phyloP scores from a whole-genome alignment of 441 rosid species.

The Erodium texanum region DNA sequence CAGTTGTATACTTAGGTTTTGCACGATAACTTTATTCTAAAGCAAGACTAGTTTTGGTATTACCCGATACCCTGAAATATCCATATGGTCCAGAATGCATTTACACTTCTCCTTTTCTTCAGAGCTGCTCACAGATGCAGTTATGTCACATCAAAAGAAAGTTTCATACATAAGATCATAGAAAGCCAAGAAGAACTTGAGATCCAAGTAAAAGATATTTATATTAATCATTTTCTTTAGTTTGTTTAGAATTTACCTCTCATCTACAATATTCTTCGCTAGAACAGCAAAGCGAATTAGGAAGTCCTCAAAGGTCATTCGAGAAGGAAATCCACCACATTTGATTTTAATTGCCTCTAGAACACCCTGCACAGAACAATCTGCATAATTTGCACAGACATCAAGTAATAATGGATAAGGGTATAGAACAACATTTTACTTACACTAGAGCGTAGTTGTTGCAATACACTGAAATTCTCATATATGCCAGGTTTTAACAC shows the following conservation, averaged over 20 bases:
- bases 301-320: conserved; percentile 84
- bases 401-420: background rate
- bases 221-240: conserved; percentile 81
- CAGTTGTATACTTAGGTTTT: no score
- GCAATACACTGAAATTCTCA: conserved; percentile 93
- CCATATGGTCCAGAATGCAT: conserved; percentile 70
- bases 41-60: conserved; percentile 16
- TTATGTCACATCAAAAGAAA: background rate
- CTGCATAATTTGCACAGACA: conserved; percentile 1
- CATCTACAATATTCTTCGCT: conserved; percentile 52
- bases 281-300: conserved; percentile 83
- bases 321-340: conserved; percentile 96
- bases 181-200: conserved; percentile 17
- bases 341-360: conserved; percentile 93
- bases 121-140: conserved; percentile 36
- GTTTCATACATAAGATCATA: conserved; percentile 1
- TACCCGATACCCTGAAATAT: conserved; percentile 92
- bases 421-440: conserved; percentile 29
- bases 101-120: conserved; percentile 66
- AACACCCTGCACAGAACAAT: conserved; percentile 59
- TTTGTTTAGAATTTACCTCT: conserved; percentile 53
- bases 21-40: conserved; percentile 24
- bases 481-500: conserved; percentile 80
- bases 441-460: conserved; percentile 93
- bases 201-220: conserved; percentile 27